Conservation (phyloP, 306 rosid species). For the Vicia faba region DNA sequence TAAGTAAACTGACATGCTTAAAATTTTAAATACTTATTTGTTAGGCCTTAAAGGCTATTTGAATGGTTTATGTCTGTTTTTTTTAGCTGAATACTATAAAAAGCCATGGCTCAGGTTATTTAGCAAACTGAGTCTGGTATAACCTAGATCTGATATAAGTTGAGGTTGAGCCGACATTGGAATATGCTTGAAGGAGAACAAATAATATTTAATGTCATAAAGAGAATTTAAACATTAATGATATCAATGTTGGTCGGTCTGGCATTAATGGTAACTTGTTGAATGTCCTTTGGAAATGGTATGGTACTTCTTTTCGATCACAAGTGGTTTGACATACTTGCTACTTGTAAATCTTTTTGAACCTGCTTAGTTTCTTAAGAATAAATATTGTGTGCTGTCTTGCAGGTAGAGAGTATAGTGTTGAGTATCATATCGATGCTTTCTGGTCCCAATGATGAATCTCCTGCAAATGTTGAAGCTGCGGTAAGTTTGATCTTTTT, state of each 20-base stretch:
- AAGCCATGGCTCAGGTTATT: neutral
- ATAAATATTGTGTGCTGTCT: conserved; percentile 22
- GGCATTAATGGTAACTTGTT: conserved; percentile 11
- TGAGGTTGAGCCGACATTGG: neutral
- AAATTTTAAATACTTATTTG: neutral
- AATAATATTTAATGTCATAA: conserved; percentile 6
- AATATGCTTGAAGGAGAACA: neutral
- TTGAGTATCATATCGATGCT: conserved; percentile 98
- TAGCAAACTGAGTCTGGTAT: neutral
- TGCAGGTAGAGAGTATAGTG: conserved; percentile 97
- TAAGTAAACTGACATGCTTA: neutral
- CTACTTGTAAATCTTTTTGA: conserved; percentile 30
- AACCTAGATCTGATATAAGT: neutral
- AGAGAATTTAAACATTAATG: conserved; percentile 33
- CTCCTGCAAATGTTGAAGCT: conserved; percentile 98
- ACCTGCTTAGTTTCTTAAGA: neutral
- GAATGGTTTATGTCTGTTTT: neutral
- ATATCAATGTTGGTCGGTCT: conserved; percentile 29
- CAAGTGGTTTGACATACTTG: conserved; percentile 9
- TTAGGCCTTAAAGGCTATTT: neutral
- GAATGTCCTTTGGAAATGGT: conserved; percentile 20
- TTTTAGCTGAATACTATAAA: neutral
- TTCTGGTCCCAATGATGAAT: conserved; percentile 94
- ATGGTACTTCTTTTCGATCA: conserved; percentile 25
- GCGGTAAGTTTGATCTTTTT: conserved; percentile 68